These are phyloP conservation scores for Fomitopsis serialis DNA, from an alignment of 768 basidiomycete genomes.

Conservation along the genomic window DNA sequence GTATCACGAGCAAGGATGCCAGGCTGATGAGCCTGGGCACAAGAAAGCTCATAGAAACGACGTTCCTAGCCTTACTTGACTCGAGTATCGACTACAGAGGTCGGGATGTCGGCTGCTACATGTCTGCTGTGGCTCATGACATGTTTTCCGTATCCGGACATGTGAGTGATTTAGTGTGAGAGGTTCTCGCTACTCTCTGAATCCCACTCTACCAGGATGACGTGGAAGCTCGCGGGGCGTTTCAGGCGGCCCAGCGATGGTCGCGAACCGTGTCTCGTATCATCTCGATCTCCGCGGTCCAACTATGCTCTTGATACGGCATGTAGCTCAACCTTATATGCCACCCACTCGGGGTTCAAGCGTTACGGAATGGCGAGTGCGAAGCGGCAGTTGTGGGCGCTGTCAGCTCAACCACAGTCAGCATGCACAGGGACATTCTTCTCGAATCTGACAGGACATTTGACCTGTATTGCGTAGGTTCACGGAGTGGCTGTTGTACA, in stretches of 20 bases:
- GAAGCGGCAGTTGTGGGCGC: conserved; percentile 42
- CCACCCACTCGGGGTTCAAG: conserved; percentile 45
- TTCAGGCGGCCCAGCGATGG: conserved; percentile 29
- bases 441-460: too few species aligned
- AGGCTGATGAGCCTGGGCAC: conserved; percentile 27
- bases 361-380: conserved; percentile 38
- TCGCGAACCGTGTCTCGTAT: conserved; percentile 39
- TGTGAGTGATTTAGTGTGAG: too few species aligned
- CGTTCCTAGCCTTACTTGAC: conserved; percentile 40
- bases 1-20: conserved; percentile 32
- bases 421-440: too few species aligned
- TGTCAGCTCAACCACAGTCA: conserved; percentile 37
- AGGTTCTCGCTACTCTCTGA: too few species aligned
- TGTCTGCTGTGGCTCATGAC: conserved; percentile 26
- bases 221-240: conserved; percentile 26
- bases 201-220: too few species aligned
- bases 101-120: conserved; percentile 38
- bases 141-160: conserved; percentile 21
- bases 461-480: conserved; percentile 24
- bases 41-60: conserved; percentile 32
- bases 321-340: conserved; percentile 42
- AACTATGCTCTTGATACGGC: conserved; percentile 44
- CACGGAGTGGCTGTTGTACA: conserved; percentile 32
- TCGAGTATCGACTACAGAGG: conserved; percentile 42
- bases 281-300: conserved; percentile 39